These are phyloP conservation scores for Hypoxylon sp. DNA, from an alignment of 2,329 filamentous ascomycete genomes.

Conservation along the genomic window DNA sequence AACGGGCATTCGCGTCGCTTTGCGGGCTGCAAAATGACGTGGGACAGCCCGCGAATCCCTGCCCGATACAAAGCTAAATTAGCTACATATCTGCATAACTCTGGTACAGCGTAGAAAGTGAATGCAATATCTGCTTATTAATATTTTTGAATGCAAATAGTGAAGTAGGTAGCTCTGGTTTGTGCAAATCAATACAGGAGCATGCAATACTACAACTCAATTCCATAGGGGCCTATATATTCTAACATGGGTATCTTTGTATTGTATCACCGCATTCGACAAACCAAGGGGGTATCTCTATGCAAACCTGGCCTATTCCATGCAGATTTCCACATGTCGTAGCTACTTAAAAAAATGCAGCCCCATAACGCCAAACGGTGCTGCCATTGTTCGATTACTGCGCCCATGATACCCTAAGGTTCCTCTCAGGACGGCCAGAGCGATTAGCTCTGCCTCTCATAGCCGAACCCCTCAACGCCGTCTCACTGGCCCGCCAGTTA, in stretches of 20 bases:
- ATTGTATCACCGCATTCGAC: slow-evolving; percentile 17
- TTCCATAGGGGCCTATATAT: slow-evolving; percentile 24
- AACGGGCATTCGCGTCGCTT: slow-evolving; percentile 40
- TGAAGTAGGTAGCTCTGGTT: not conserved
- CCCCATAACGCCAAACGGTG: slow-evolving; percentile 20
- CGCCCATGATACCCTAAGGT: slow-evolving; percentile 55
- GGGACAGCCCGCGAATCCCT: slow-evolving; percentile 42
- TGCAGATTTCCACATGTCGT: slow-evolving; percentile 19
- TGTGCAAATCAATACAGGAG: not conserved
- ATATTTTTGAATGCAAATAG: not conserved
- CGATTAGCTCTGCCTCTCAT: slow-evolving; percentile 44
- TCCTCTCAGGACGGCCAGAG: slow-evolving; percentile 46
- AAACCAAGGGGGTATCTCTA: slow-evolving; percentile 39
- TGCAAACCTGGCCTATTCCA: slow-evolving; percentile 34
- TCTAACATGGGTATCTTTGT: slow-evolving; percentile 32
- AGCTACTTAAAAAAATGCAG: slow-evolving; percentile 15
- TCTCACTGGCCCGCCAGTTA: slow-evolving; percentile 48
- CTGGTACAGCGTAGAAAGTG: not conserved
- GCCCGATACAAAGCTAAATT: slow-evolving; percentile 17
- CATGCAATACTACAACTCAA: slow-evolving; percentile 9
- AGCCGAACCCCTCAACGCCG: slow-evolving; percentile 48
- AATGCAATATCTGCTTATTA: not conserved
- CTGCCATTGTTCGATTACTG: slow-evolving; percentile 33
- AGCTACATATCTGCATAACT: slow-evolving; percentile 10
- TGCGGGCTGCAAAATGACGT: slow-evolving; percentile 51